Evolutionary conservation across 2,329 filamentous ascomycete species (phyloP).

Genomic region (Torrubiella hemipterigena): DNA sequence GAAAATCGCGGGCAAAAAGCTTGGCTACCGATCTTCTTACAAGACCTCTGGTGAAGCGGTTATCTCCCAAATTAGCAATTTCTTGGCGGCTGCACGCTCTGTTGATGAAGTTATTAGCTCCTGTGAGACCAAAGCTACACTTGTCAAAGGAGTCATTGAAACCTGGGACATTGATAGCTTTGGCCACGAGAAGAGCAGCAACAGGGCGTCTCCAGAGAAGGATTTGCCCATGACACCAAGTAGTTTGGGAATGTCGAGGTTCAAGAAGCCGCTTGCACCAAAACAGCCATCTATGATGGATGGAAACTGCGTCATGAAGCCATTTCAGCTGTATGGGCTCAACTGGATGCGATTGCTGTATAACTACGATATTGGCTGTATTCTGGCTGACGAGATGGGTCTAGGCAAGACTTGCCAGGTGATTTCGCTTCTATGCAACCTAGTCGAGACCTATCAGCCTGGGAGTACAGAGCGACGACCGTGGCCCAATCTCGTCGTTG

Average conservation of each 20-base stretch:
- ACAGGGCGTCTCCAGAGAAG: conserved; percentile 16
- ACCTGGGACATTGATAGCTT: conserved; percentile 37
- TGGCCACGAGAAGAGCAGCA: conserved; percentile 24
- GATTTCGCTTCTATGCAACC: conserved; percentile 77
- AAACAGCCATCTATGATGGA: conserved; percentile 69
- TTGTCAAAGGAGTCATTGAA: conserved; percentile 32
- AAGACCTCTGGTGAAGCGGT: conserved; percentile 40
- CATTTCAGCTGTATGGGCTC: conserved; percentile 86
- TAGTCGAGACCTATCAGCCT: conserved; percentile 51
- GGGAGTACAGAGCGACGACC: conserved; percentile 21
- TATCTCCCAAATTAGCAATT: conserved; percentile 47
- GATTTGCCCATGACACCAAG: conserved; percentile 30
- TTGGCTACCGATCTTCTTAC: conserved; percentile 30
- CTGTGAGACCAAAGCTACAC: conserved; percentile 61
- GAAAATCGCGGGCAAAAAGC: conserved; percentile 36
- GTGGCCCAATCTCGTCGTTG: conserved; percentile 73
- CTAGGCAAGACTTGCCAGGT: conserved; percentile 95
- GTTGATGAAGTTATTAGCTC: conserved; percentile 71
- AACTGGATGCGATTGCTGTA: conserved; percentile 90
- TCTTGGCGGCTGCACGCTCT: conserved; percentile 68
- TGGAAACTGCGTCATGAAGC: conserved; percentile 66
- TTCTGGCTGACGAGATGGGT: conserved; percentile 95
- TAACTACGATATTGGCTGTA: conserved; percentile 68
- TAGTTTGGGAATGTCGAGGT: conserved; percentile 20
- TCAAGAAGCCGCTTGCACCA: conserved; percentile 30